Percentiles rank a stretch among this genome's conserved stretches.
phyloP scores from a whole-genome alignment of 495 filamentous ascomycete genomes.

The Aspergillus campestris region DNA sequence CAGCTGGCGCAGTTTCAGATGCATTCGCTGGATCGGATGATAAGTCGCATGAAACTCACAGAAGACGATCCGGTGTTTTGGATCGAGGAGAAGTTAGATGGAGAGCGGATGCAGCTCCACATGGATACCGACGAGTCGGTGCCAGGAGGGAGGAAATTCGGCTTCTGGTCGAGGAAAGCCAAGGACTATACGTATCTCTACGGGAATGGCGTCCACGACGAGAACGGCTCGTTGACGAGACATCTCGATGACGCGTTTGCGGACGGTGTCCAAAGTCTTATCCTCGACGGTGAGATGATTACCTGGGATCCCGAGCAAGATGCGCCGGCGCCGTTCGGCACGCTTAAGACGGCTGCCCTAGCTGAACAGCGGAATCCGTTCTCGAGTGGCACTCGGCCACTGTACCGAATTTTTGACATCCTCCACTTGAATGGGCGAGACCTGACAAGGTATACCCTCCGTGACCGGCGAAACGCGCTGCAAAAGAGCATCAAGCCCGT shows the following conservation, averaged over 20 bases:
- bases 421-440: slow-evolving; percentile 75
- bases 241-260: slow-evolving; percentile 73
- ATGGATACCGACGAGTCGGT: slow-evolving; percentile 64
- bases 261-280: slow-evolving; percentile 70
- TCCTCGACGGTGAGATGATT: slow-evolving; percentile 97
- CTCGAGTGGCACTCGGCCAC: slow-evolving; percentile 62
- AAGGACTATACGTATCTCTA: slow-evolving; percentile 98
- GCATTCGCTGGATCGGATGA: slow-evolving; percentile 75
- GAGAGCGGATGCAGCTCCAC: slow-evolving; percentile 94
- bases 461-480: slow-evolving; percentile 72
- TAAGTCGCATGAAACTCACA: slow-evolving; percentile 58
- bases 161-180: slow-evolving; percentile 91
- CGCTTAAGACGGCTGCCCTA: slow-evolving; percentile 84
- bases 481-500: slow-evolving; percentile 55
- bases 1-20: slow-evolving; percentile 95
- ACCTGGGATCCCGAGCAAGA: slow-evolving; percentile 92
- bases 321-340: slow-evolving; percentile 81
- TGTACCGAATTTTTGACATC: slow-evolving; percentile 85
- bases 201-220: slow-evolving; percentile 66
- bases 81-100: slow-evolving; percentile 98
- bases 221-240: slow-evolving; percentile 68
- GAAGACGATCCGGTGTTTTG: slow-evolving; percentile 73
- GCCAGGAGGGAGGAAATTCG: slow-evolving; percentile 65
- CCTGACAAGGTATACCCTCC: slow-evolving; percentile 73
- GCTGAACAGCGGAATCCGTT: slow-evolving; percentile 73